These are phyloP conservation scores for Lactarius sanguifluus DNA, from an alignment of 768 basidiomycete genomes.

Conservation along the genomic window DNA sequence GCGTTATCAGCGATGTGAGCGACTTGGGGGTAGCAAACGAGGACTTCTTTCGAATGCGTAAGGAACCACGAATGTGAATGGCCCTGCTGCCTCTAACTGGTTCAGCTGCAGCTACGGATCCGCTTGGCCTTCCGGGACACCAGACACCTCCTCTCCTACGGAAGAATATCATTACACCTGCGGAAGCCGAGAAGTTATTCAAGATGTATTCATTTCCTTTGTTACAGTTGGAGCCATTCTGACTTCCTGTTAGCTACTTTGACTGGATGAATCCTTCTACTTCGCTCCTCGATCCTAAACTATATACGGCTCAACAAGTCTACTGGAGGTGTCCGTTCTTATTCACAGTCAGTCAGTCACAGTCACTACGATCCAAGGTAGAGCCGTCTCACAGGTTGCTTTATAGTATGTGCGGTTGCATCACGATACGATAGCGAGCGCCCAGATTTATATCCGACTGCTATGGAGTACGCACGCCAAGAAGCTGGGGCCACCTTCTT, in stretches of 20 bases:
- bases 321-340: slow-evolving; percentile 86
- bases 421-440: slow-evolving; percentile 72
- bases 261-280: slow-evolving; percentile 76
- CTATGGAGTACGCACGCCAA: slow-evolving; percentile 72
- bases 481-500: slow-evolving; percentile 77
- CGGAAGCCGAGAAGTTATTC: slow-evolving; percentile 29
- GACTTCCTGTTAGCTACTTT: slow-evolving; percentile 40
- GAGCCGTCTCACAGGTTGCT: background rate
- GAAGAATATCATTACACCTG: slow-evolving; percentile 29
- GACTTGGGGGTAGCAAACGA: slow-evolving; percentile 54
- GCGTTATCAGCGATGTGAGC: slow-evolving; percentile 31
- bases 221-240: background rate
- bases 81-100: background rate
- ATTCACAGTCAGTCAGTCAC: slow-evolving; percentile 80
- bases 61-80: slow-evolving; percentile 3
- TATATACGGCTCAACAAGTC: slow-evolving; percentile 83
- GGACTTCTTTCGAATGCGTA: slow-evolving; percentile 59
- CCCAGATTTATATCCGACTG: slow-evolving; percentile 65
- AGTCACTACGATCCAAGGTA: background rate
- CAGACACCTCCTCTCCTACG: slow-evolving; percentile 24
- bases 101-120: slow-evolving; percentile 16
- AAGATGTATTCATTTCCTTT: slow-evolving; percentile 24
- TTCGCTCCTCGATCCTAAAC: slow-evolving; percentile 77
- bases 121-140: slow-evolving; percentile 23
- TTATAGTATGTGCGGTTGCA: slow-evolving; percentile 80